Evolutionary conservation across 495 filamentous ascomycete species (phyloP).

Genomic region (Penicillium simplicissimum): DNA sequence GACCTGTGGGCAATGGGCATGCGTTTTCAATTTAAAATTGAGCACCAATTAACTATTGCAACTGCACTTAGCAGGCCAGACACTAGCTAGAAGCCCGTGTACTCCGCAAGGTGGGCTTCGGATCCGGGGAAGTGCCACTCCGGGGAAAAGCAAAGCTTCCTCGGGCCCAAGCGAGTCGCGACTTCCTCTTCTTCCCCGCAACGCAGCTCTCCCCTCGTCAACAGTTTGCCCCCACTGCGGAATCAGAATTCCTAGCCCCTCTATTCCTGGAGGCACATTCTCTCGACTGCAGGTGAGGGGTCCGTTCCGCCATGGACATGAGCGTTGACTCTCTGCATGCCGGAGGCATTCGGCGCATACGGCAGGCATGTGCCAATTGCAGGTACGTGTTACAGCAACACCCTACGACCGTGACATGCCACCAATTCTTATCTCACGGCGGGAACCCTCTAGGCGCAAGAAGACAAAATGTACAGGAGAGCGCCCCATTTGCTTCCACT

Average conservation of each 20-base stretch:
- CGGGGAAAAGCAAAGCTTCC: conserved; percentile 8
- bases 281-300: background rate
- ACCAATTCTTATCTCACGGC: background rate
- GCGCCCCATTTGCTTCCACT: conserved; percentile 30
- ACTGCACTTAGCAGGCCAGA: too few relatives aligned
- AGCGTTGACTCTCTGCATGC: conserved; percentile 10
- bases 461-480: conserved; percentile 39
- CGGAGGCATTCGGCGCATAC: conserved; percentile 27
- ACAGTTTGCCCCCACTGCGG: background rate
- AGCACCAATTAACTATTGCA: too few relatives aligned
- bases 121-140: too few relatives aligned
- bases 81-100: too few relatives aligned
- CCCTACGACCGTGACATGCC: background rate
- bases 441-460: conserved; percentile 20
- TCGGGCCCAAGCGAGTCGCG: background rate
- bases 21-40: too few relatives aligned
- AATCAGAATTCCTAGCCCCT: background rate
- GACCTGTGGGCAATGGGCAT: too few relatives aligned
- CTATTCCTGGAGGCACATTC: background rate
- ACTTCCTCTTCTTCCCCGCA: conserved; percentile 1
- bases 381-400: conserved; percentile 16
- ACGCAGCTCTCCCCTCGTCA: background rate
- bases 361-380: conserved; percentile 34
- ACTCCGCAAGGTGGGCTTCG: too few relatives aligned
- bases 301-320: conserved; percentile 10